phyloP scores from a whole-genome alignment of 345 rosid genomes.

The Linum lewisii region DNA sequence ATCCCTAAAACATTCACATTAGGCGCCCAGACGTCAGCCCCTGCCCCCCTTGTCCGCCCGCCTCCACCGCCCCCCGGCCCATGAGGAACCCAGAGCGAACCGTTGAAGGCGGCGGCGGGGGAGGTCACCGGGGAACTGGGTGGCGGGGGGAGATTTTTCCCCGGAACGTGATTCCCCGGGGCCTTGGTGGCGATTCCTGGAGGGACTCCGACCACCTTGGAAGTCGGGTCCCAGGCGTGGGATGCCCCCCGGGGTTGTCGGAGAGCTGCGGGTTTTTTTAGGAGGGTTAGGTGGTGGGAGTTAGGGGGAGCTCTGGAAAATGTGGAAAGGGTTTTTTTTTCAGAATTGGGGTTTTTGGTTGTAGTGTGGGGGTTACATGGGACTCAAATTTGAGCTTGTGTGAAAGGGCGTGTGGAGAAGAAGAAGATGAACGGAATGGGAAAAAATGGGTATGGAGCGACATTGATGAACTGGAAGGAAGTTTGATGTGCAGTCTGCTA shows the following conservation, averaged over 20 bases:
- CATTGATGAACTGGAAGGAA: not conserved
- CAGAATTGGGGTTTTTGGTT: constrained; percentile 54
- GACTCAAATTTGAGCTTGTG: constrained; percentile 12
- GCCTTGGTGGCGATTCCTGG: constrained; percentile 86
- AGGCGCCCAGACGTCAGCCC: constrained; percentile 95
- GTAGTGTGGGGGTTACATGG: constrained; percentile 53
- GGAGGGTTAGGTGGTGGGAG: constrained; percentile 58
- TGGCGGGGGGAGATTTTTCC: constrained; percentile 59
- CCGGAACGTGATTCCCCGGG: constrained; percentile 73
- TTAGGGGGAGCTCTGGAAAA: constrained; percentile 51
- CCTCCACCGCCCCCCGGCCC: constrained; percentile 61
- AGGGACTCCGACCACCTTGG: constrained; percentile 96
- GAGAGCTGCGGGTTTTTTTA: constrained; percentile 62
- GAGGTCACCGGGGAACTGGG: constrained; percentile 71
- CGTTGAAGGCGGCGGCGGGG: constrained; percentile 62
- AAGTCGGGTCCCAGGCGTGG: constrained; percentile 77
- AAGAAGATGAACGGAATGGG: not conserved
- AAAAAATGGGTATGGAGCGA: not conserved
- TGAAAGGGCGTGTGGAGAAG: not conserved
- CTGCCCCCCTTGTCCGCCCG: constrained; percentile 77
- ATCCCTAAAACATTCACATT: constrained; percentile 78
- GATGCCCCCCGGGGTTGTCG: constrained; percentile 49
- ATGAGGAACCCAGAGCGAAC: constrained; percentile 68
- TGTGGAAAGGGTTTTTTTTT: constrained; percentile 47
- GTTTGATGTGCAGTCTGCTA: too few species aligned